phyloP scores from a whole-genome alignment of 2,329 filamentous ascomycete species.

The Cercospora nicotianae region DNA sequence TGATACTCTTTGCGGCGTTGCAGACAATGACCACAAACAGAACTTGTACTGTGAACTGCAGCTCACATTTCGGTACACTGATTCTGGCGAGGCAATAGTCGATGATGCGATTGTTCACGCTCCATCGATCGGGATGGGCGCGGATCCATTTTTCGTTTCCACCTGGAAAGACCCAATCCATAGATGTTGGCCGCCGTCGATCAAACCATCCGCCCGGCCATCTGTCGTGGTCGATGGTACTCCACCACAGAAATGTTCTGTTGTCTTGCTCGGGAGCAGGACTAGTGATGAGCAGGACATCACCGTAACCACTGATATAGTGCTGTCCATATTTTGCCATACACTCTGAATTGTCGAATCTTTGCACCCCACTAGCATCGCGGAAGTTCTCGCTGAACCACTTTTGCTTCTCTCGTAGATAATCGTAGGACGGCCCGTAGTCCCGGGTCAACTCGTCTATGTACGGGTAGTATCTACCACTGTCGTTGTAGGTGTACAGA shows the following conservation, averaged over 20 bases:
- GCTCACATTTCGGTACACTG: slow-evolving; percentile 12
- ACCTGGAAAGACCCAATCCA: not conserved
- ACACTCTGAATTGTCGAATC: not conserved
- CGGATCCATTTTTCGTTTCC: not conserved
- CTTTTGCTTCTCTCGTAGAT: not conserved
- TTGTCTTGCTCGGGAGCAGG: not conserved
- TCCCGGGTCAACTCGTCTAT: not conserved
- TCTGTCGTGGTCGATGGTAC: not conserved
- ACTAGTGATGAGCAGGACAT: not conserved
- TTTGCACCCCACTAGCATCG: not conserved
- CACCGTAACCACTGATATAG: not conserved
- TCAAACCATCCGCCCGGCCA: not conserved
- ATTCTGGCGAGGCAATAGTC: slow-evolving; percentile 23
- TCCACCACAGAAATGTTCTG: not conserved
- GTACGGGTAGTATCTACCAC: not conserved
- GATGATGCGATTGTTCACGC: slow-evolving; percentile 2
- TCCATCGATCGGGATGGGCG: not conserved
- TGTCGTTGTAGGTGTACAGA: not conserved
- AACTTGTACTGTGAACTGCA: slow-evolving; percentile 22
- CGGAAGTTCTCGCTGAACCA: not conserved
- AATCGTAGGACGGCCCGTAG: not conserved
- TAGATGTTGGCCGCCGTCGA: not conserved
- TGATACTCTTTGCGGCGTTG: slow-evolving; percentile 17
- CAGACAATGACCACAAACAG: slow-evolving; percentile 21
- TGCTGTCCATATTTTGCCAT: not conserved